Evolutionary conservation across 129 eudicot genomes (phyloP), one percentile per base, ranked within the genome.

Genomic region (Heracleum sosnowskyi): DNA sequence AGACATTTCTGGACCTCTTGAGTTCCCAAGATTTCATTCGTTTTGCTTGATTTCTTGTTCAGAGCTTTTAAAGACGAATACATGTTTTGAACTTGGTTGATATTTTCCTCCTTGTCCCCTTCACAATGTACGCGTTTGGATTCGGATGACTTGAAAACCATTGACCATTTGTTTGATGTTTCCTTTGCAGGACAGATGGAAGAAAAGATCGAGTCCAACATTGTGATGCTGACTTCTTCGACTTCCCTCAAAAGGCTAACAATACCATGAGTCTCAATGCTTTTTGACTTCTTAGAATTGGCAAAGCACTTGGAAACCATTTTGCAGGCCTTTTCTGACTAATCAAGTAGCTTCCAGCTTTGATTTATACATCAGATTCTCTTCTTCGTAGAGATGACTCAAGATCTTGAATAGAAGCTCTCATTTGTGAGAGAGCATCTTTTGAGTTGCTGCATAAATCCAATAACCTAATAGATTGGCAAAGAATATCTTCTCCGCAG

Each of bases 381-480:
- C 45, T 69, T 69, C 74, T 35, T 11, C 74, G 44, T 69, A 69
- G 44, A 69, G 74, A 69, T 7, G 74, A 69, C 74, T 69, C 74
- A 36, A 35, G 45, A 18, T 69, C 29, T 35, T 69, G 74, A 34
- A 69, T 45, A 7, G 74, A 69, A 36, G 26, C 42, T 69, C 29
- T 69, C 0, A 69, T 69, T 69, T 35, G 45, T 18, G 45, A 35
- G 11, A 69, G 41, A 35, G 29, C 44, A 69, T 36, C 45, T 69
- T 69, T 69, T 4, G 63, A 17, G 57, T 37, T 42, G 78, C 78
- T 75, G 39, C 63, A 33, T 11, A 44, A 31, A 26, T 75, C 74
- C 74, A 69, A 35, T 7, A 69, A 69, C 45, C 45, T 69, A 20
- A 69, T 37, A 33, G 74, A 69, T 35, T 15, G 29, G 0, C 74